phyloP scores from a whole-genome alignment of 2,329 filamentous ascomycete genomes.

The Phoma sp. region DNA sequence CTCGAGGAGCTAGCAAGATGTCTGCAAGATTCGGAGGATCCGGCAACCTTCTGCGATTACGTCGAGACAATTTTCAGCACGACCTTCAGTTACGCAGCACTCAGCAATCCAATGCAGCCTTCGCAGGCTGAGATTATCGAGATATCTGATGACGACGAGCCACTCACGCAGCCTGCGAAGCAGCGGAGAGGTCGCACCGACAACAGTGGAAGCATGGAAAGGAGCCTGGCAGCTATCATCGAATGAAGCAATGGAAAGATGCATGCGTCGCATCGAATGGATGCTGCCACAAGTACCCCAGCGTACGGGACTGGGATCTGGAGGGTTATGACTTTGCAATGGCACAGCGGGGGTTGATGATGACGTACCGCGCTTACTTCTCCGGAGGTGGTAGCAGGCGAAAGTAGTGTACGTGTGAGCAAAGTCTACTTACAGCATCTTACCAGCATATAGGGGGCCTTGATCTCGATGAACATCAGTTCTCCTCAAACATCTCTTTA shows the following conservation, averaged over 20 bases:
- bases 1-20: slow-evolving; percentile 27
- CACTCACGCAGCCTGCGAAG: background rate
- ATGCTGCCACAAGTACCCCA: too few species aligned
- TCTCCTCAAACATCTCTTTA: too few species aligned
- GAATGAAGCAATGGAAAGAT: background rate
- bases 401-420: too few species aligned
- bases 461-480: too few species aligned
- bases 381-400: too few species aligned
- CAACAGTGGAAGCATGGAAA: background rate
- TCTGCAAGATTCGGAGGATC: slow-evolving; percentile 23
- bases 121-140: slow-evolving; percentile 38
- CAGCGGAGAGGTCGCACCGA: background rate
- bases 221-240: background rate
- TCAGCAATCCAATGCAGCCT: slow-evolving; percentile 26
- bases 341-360: too few species aligned
- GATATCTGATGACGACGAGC: slow-evolving; percentile 39
- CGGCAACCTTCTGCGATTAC: slow-evolving; percentile 34
- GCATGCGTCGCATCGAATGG: too few species aligned
- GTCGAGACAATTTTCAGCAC: slow-evolving; percentile 29
- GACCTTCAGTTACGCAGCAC: slow-evolving; percentile 33
- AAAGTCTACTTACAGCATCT: too few species aligned
- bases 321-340: too few species aligned
- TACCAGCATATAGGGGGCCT: too few species aligned
- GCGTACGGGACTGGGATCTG: too few species aligned
- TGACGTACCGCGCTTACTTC: too few species aligned